Conservation (phyloP, 106 monocot genomes). For the Dioscorea zingiberensis region DNA sequence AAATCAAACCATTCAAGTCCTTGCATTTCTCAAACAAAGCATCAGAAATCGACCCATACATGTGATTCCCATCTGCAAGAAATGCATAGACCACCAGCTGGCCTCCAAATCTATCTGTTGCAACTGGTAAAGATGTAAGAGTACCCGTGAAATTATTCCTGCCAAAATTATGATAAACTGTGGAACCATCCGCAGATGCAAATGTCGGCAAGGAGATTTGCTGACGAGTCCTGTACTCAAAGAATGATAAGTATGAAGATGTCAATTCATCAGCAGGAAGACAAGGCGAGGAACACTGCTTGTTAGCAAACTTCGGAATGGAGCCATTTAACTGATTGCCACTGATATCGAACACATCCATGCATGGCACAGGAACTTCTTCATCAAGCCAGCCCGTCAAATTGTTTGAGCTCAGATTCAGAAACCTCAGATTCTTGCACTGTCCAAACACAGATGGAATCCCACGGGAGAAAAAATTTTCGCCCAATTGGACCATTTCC, state of each 20-base stretch:
- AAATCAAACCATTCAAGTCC: conserved; percentile 41
- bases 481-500: conserved; percentile 72
- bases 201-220: conserved; percentile 16
- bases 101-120: conserved; percentile 27
- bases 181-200: conserved; percentile 8
- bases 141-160: conserved; percentile 55
- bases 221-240: conserved; percentile 14
- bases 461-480: conserved; percentile 53
- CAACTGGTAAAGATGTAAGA: conserved; percentile 43
- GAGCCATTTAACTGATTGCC: conserved; percentile 58
- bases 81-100: conserved; percentile 44
- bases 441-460: conserved; percentile 30
- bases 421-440: conserved; percentile 65
- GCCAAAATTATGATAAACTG: conserved; percentile 69
- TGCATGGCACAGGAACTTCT: conserved; percentile 57
- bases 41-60: conserved; percentile 46
- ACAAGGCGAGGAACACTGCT: conserved; percentile 18
- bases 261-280: conserved; percentile 20
- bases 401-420: conserved; percentile 77
- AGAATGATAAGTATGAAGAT: conserved; percentile 38
- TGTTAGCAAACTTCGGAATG: conserved; percentile 45
- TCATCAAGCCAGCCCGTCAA: conserved; percentile 53
- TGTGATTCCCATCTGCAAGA: conserved; percentile 40
- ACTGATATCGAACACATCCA: conserved; percentile 79
- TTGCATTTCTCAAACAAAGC: conserved; percentile 56